Evolutionary conservation across 441 rosid species (phyloP).

Genomic region (Kokia cookei): DNA sequence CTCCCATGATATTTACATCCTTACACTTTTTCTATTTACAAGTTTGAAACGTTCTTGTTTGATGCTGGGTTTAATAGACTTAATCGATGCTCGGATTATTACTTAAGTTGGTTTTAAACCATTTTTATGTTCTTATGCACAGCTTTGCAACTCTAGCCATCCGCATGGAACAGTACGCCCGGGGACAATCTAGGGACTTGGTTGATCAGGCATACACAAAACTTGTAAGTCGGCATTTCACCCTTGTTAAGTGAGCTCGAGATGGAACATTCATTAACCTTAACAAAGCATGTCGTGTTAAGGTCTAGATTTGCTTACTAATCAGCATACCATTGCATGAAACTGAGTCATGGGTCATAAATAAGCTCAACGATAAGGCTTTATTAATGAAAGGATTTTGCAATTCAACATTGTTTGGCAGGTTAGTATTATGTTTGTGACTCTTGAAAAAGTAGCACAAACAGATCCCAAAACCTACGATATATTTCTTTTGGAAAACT

Average conservation of each 20-base stretch:
- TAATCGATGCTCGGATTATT: not conserved
- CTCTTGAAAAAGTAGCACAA: slow-evolving; percentile 88
- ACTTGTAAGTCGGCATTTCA: slow-evolving; percentile 55
- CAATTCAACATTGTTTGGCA: slow-evolving; percentile 32
- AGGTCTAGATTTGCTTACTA: not conserved
- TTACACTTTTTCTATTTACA: too few species aligned
- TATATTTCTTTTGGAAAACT: slow-evolving; percentile 86
- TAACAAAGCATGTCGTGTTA: not conserved
- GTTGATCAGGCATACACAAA: slow-evolving; percentile 97
- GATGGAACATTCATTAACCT: not conserved
- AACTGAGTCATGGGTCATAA: not conserved
- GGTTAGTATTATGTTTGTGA: slow-evolving; percentile 95
- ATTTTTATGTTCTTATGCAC: slow-evolving; percentile 8
- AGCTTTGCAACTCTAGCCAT: slow-evolving; percentile 97
- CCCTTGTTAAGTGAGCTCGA: not conserved
- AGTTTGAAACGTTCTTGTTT: too few species aligned
- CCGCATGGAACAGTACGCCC: slow-evolving; percentile 98
- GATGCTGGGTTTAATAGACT: not conserved
- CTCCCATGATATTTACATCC: too few species aligned
- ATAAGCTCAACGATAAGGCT: not conserved
- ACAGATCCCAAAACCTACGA: slow-evolving; percentile 87
- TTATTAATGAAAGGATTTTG: not conserved
- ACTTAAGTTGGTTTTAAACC: not conserved
- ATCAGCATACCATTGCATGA: not conserved
- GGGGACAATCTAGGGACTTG: slow-evolving; percentile 96